These are phyloP conservation scores for Collariella sp. DNA, from an alignment of 495 filamentous ascomycete genomes.

Conservation along the genomic window DNA sequence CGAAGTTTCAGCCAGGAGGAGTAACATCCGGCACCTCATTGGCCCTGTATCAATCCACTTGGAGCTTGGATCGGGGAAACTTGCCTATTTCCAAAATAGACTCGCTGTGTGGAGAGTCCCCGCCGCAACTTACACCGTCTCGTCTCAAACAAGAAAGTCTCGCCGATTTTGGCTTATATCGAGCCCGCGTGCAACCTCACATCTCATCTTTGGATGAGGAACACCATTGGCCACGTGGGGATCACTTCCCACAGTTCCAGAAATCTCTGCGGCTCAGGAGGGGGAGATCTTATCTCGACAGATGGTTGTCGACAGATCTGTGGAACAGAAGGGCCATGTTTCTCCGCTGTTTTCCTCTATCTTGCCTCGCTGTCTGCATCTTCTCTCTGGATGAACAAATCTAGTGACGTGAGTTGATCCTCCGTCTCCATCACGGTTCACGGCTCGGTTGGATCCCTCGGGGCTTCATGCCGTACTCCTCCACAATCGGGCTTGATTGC, in stretches of 20 bases:
- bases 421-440: neutral
- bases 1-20: too few species aligned
- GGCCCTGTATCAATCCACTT: too few species aligned
- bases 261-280: neutral
- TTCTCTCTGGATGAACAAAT: neutral
- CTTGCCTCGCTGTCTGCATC: neutral
- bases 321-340: neutral
- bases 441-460: neutral
- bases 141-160: neutral
- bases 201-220: neutral
- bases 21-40: too few species aligned
- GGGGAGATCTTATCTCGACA: neutral
- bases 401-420: neutral
- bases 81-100: conserved; percentile 3
- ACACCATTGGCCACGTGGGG: neutral
- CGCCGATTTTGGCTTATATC: neutral
- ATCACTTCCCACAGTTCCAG: neutral
- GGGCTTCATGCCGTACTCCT: too few species aligned
- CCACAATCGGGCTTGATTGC: too few species aligned
- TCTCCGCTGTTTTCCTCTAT: neutral
- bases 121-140: neutral
- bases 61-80: neutral
- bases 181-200: neutral
- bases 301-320: neutral
- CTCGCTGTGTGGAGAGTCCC: neutral